Conservation (phyloP, 116 monocot genomes). For the Thalassia testudinum region DNA sequence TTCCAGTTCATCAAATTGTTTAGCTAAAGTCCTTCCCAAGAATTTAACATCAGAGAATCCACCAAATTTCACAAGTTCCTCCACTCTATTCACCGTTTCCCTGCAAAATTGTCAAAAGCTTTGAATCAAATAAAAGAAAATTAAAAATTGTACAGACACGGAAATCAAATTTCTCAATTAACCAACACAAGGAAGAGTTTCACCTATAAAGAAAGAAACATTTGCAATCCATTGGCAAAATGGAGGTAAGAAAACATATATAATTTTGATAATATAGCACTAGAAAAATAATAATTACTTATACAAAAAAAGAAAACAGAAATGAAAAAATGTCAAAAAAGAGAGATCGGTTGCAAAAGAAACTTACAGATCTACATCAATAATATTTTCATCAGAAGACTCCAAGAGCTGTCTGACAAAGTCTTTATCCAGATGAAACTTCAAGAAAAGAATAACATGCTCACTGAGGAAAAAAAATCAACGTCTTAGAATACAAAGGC, state of each 20-base stretch:
- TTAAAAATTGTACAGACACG: not conserved
- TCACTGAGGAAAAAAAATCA: conserved; percentile 26
- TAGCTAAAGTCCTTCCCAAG: conserved; percentile 53
- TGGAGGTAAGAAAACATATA: not conserved
- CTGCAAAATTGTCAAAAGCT: conserved; percentile 17
- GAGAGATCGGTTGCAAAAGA: not conserved
- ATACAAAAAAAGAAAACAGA: not conserved
- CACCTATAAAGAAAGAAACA: too few relatives aligned
- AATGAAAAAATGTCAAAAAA: not conserved
- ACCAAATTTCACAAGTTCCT: conserved; percentile 71
- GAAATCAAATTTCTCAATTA: not conserved
- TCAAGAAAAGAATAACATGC: conserved; percentile 66
- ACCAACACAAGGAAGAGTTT: not conserved
- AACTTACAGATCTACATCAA: conserved; percentile 69
- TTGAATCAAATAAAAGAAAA: not conserved
- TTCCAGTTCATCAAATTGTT: conserved; percentile 61
- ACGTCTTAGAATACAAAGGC: too few relatives aligned
- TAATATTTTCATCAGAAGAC: conserved; percentile 16
- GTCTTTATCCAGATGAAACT: conserved; percentile 73
- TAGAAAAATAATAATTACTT: not conserved
- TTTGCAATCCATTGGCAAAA: too few relatives aligned
- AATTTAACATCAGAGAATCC: conserved; percentile 67
- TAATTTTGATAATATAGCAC: not conserved
- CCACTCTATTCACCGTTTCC: conserved; percentile 41
- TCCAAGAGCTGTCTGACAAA: conserved; percentile 64